Evolutionary conservation across 1,284 basidiomycete genomes (phyloP).

Genomic region (Heterobasidion irregulare): DNA sequence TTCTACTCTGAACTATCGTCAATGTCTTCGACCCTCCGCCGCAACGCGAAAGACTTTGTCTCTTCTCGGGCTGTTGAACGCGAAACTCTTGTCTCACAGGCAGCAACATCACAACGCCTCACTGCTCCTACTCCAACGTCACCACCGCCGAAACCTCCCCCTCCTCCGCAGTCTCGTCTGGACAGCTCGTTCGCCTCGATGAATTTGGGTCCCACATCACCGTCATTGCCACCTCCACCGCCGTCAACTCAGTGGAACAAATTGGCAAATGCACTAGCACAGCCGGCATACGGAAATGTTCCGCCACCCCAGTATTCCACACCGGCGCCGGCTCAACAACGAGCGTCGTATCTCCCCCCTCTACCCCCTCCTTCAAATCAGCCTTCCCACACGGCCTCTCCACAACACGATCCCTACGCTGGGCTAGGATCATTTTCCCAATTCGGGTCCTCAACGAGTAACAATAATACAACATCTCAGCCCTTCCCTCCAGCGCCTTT

Average conservation of each 20-base stretch:
- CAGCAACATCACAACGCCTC: slow-evolving; percentile 64
- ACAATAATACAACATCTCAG: slow-evolving; percentile 10
- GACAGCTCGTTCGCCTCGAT: slow-evolving; percentile 41
- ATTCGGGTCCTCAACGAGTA: slow-evolving; percentile 5
- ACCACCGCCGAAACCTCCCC: slow-evolving; percentile 36
- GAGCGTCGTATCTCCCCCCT: slow-evolving; percentile 1
- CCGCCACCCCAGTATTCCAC: background rate
- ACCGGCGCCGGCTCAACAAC: background rate
- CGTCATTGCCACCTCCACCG: slow-evolving; percentile 11
- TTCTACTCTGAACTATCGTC: slow-evolving; percentile 85
- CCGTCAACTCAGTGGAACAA: slow-evolving; percentile 2
- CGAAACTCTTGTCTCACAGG: slow-evolving; percentile 55
- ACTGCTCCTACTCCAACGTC: slow-evolving; percentile 32
- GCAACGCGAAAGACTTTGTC: slow-evolving; percentile 59
- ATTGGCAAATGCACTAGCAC: slow-evolving; percentile 8
- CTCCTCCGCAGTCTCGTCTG: slow-evolving; percentile 31
- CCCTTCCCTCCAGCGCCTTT: slow-evolving; percentile 25
- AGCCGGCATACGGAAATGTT: slow-evolving; percentile 6
- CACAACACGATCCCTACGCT: slow-evolving; percentile 14
- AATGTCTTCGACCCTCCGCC: slow-evolving; percentile 51
- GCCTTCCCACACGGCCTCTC: slow-evolving; percentile 15
- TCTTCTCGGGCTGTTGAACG: slow-evolving; percentile 64
- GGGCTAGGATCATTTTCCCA: slow-evolving; percentile 9
- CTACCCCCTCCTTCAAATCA: slow-evolving; percentile 15
- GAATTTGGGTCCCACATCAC: slow-evolving; percentile 2